These are phyloP conservation scores for Mallotus nudiflorus DNA, from an alignment of 345 rosid genomes.

Conservation along the genomic window DNA sequence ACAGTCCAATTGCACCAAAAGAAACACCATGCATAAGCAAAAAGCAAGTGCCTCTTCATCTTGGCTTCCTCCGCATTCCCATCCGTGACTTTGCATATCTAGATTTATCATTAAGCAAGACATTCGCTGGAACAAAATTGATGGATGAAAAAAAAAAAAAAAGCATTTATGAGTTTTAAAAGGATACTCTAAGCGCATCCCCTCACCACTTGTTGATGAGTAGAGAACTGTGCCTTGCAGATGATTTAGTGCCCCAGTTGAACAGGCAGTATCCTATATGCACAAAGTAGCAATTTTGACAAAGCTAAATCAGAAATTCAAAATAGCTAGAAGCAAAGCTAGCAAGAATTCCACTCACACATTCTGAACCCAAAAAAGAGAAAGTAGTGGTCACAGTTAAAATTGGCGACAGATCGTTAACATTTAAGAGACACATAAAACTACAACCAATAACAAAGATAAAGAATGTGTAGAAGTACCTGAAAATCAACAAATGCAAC, in stretches of 20 bases:
- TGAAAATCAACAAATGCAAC: conserved; percentile 93
- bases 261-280: conserved; percentile 65
- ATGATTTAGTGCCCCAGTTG: conserved; percentile 67
- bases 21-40: background rate
- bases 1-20: background rate
- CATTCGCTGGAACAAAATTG: background rate
- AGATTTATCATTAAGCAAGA: conserved; percentile 44
- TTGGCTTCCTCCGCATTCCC: conserved; percentile 74
- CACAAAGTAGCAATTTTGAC: background rate
- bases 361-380: background rate
- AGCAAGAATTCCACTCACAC: background rate
- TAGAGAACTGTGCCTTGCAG: conserved; percentile 74
- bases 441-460: background rate
- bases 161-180: conserved; percentile 4
- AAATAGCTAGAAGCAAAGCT: background rate
- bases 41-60: background rate
- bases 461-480: conserved; percentile 35
- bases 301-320: background rate
- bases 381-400: background rate
- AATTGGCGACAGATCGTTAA: background rate
- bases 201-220: conserved; percentile 70
- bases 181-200: conserved; percentile 92
- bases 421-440: background rate
- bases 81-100: conserved; percentile 85
- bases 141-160: background rate